Evolutionary conservation across 345 rosid species (phyloP).

Genomic region (Citrus inodora): DNA sequence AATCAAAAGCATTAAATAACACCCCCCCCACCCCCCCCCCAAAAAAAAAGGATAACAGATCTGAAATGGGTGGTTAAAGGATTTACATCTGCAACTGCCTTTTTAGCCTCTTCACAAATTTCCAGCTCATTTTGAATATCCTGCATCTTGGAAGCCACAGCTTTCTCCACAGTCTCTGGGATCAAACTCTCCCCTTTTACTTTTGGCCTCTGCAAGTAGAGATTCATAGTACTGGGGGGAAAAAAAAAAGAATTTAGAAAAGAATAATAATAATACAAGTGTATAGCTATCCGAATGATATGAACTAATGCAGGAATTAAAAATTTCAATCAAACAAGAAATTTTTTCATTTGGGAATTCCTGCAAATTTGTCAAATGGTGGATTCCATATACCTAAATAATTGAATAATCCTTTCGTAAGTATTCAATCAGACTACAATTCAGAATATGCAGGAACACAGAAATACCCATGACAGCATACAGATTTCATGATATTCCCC

Average conservation of each 20-base stretch:
- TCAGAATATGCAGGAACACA: not conserved
- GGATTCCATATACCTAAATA: not conserved
- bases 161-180: conserved; percentile 65
- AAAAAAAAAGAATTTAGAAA: not conserved
- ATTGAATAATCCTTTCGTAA: not conserved
- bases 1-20: not conserved
- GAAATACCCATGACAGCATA: not conserved
- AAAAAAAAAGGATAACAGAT: too few relatives aligned
- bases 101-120: conserved; percentile 58
- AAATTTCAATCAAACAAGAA: not conserved
- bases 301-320: not conserved
- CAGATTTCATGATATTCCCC: not conserved
- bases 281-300: not conserved
- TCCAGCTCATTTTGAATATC: conserved; percentile 66
- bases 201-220: conserved; percentile 67
- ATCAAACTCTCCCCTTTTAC: conserved; percentile 59
- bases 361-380: not conserved
- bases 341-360: not conserved
- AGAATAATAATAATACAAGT: not conserved
- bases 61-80: not conserved
- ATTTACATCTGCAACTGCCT: conserved; percentile 58
- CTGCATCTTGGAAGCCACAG: conserved; percentile 49
- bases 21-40: not conserved
- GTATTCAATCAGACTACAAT: not conserved
- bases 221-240: conserved; percentile 70